These are phyloP conservation scores for Cystobasidiaceae sp. DNA, from an alignment of 1,284 basidiomycete species.

Conservation along the genomic window DNA sequence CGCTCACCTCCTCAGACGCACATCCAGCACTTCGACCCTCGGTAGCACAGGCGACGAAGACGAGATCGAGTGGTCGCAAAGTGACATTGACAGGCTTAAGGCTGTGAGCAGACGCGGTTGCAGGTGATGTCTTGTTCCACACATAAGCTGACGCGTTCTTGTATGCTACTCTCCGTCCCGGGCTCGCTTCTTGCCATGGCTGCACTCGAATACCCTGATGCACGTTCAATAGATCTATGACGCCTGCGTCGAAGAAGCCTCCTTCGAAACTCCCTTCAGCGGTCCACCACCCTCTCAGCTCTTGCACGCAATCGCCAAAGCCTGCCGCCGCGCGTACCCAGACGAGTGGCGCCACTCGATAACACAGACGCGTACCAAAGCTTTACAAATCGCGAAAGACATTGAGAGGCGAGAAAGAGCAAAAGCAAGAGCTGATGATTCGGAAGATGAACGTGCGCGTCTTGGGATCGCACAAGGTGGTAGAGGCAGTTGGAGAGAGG, in stretches of 20 bases:
- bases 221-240: neutral
- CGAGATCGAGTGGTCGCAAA: conserved; percentile 11
- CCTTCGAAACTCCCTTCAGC: conserved; percentile 23
- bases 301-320: conserved; percentile 21
- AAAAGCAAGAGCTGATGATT: too few relatives aligned
- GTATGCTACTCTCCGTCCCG: too few relatives aligned
- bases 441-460: too few relatives aligned
- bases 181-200: too few relatives aligned
- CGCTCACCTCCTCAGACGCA: neutral
- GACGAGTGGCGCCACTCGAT: conserved; percentile 14
- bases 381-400: conserved; percentile 2
- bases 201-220: neutral
- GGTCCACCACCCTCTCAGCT: conserved; percentile 24
- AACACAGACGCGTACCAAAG: conserved; percentile 10
- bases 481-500: too few relatives aligned
- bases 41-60: conserved; percentile 23
- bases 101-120: too few relatives aligned
- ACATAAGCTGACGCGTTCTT: too few relatives aligned
- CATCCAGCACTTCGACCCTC: conserved; percentile 20
- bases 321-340: conserved; percentile 2
- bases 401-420: conserved; percentile 6
- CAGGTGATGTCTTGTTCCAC: too few relatives aligned
- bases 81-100: conserved; percentile 2
- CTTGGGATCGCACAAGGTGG: too few relatives aligned
- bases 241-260: conserved; percentile 26